Conservation (phyloP, 805 yeast genomes). For the Pichia nanzhaoensis region DNA sequence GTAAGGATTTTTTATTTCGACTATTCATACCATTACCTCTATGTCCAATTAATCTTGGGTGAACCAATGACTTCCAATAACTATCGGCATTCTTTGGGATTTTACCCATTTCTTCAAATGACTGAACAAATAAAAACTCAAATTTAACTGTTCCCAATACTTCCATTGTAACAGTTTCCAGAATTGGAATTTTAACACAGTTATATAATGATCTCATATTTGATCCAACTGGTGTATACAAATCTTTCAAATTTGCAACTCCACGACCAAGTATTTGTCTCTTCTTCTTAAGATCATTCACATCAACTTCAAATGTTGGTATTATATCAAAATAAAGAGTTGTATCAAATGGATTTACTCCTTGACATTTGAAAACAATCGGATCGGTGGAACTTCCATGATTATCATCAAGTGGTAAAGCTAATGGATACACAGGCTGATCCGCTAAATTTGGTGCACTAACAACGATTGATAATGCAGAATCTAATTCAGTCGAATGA, state of each 20-base stretch:
- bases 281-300: conserved; percentile 16
- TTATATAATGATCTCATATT: conserved; percentile 61
- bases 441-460: conserved; percentile 36
- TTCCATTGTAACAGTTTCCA: conserved; percentile 65
- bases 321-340: conserved; percentile 75
- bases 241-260: conserved; percentile 60
- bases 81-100: conserved; percentile 62
- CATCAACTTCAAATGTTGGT: conserved; percentile 62
- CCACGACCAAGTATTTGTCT: conserved; percentile 67
- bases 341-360: conserved; percentile 43
- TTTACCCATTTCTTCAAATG: conserved; percentile 68
- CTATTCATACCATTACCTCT: conserved; percentile 90
- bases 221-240: conserved; percentile 60
- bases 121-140: conserved; percentile 62
- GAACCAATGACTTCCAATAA: conserved; percentile 85
- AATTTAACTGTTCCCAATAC: conserved; percentile 72
- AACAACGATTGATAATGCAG: conserved; percentile 73
- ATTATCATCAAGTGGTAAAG: conserved; percentile 77
- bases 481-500: conserved; percentile 78
- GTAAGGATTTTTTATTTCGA: conserved; percentile 65
- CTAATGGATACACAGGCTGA: conserved; percentile 54
- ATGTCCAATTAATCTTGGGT: conserved; percentile 92
- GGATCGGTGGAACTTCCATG: conserved; percentile 67
- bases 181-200: conserved; percentile 63
- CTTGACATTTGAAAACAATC: conserved; percentile 57